Evolutionary conservation across 495 filamentous ascomycete species (phyloP).

Genomic region (Daldinia caldariorum): DNA sequence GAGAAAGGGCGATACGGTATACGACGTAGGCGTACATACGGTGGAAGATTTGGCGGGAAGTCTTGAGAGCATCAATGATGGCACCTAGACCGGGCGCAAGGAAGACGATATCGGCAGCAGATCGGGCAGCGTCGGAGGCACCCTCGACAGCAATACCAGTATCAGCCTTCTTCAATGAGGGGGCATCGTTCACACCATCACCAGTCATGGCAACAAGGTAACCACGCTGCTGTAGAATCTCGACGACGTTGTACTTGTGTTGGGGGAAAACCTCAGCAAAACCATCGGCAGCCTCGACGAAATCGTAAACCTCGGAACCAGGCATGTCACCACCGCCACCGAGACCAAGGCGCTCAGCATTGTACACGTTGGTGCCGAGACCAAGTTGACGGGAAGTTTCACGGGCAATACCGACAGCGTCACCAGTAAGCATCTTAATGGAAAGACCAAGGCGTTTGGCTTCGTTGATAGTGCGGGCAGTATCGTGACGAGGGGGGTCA

Average conservation of each 20-base stretch:
- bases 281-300: slow-evolving; percentile 94
- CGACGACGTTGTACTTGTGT: slow-evolving; percentile 97
- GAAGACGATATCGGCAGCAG: slow-evolving; percentile 94
- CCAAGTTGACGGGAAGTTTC: slow-evolving; percentile 90
- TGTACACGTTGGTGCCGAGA: slow-evolving; percentile 93
- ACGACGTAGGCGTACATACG: slow-evolving; percentile 97
- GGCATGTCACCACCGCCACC: slow-evolving; percentile 90
- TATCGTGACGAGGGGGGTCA: slow-evolving; percentile 91
- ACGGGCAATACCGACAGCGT: slow-evolving; percentile 91
- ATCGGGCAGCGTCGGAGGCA: slow-evolving; percentile 90
- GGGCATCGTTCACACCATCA: slow-evolving; percentile 97
- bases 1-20: slow-evolving; percentile 92
- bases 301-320: slow-evolving; percentile 91
- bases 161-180: slow-evolving; percentile 95
- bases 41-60: slow-evolving; percentile 94
- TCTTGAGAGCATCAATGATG: slow-evolving; percentile 93
- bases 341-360: slow-evolving; percentile 84
- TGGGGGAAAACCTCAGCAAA: slow-evolving; percentile 97
- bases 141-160: slow-evolving; percentile 94
- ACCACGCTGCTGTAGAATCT: slow-evolving; percentile 95
- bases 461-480: slow-evolving; percentile 88
- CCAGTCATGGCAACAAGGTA: slow-evolving; percentile 98
- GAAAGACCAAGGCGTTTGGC: slow-evolving; percentile 86
- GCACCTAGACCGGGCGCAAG: slow-evolving; percentile 88
- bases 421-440: slow-evolving; percentile 97